A percentile compares a stretch with the other conserved stretches of the same genome.
Evolutionary conservation across 2,329 filamentous ascomycete species (phyloP).

Genomic region (Juglanconis juglandina): DNA sequence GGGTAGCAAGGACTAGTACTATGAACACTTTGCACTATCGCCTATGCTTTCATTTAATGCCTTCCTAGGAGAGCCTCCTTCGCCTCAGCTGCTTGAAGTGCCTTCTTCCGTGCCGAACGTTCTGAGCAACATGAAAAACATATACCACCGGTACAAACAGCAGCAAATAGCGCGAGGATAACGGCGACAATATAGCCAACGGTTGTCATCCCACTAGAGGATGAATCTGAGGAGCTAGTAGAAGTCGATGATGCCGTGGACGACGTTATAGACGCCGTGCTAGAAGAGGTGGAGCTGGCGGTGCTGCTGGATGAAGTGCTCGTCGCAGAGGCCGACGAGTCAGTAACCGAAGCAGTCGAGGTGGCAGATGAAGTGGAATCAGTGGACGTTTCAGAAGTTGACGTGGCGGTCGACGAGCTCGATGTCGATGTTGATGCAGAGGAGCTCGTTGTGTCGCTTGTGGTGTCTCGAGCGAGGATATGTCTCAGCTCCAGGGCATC

Average conservation of each 20-base stretch:
- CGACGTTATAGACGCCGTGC: slow-evolving; percentile 3
- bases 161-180: not conserved
- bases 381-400: not conserved
- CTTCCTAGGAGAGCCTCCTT: not conserved
- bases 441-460: not conserved
- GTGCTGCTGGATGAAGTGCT: not conserved
- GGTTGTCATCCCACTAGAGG: not conserved
- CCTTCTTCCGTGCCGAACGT: not conserved
- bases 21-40: no score
- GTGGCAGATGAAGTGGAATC: not conserved
- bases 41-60: not conserved
- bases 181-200: slow-evolving; percentile 4
- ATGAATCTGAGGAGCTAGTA: not conserved
- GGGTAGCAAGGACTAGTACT: no score
- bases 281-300: not conserved
- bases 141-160: not conserved
- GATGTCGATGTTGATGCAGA: not conserved
- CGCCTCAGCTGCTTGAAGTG: not conserved
- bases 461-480: not conserved
- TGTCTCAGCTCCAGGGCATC: slow-evolving; percentile 2
- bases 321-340: not conserved
- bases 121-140: slow-evolving; percentile 4
- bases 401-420: not conserved
- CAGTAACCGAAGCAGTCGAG: not conserved
- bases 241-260: not conserved